phyloP scores from a whole-genome alignment of 2,329 filamentous ascomycete genomes.

The Pseudophaeomoniella oleicola region DNA sequence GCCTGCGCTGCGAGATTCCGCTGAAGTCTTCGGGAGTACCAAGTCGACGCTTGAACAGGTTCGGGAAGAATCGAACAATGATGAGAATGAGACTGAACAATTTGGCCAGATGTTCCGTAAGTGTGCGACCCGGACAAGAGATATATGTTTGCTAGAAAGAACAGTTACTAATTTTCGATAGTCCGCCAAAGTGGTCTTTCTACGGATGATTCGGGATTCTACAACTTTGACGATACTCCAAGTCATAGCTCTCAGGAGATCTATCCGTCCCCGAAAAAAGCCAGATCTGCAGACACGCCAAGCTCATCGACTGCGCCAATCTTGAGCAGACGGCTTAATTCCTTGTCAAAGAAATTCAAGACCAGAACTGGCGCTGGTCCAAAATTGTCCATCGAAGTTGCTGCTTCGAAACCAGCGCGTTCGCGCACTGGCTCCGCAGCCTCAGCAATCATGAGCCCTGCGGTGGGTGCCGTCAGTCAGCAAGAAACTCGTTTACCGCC shows the following conservation, averaged over 20 bases:
- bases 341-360: slow-evolving; percentile 40
- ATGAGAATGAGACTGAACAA: neutral
- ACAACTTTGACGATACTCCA: neutral
- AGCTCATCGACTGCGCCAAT: slow-evolving; percentile 46
- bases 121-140: too few relatives aligned
- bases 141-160: too few relatives aligned
- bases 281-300: slow-evolving; percentile 43
- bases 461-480: slow-evolving; percentile 20
- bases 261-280: slow-evolving; percentile 34
- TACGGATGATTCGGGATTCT: neutral
- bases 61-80: neutral
- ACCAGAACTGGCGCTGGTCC: slow-evolving; percentile 31
- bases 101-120: too few relatives aligned
- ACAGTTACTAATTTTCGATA: too few relatives aligned
- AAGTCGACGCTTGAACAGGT: neutral
- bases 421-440: slow-evolving; percentile 28
- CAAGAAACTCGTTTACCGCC: slow-evolving; percentile 41
- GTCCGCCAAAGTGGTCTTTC: neutral
- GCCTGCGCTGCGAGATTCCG: neutral
- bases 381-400: slow-evolving; percentile 33
- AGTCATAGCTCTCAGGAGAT: neutral
- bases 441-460: slow-evolving; percentile 22
- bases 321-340: slow-evolving; percentile 45
- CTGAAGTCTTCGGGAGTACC: neutral
- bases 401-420: slow-evolving; percentile 8